Evolutionary conservation across 225 moss, liverwort and hornwort genomes (phyloP).

Genomic region (Marchantia polymorpha): DNA sequence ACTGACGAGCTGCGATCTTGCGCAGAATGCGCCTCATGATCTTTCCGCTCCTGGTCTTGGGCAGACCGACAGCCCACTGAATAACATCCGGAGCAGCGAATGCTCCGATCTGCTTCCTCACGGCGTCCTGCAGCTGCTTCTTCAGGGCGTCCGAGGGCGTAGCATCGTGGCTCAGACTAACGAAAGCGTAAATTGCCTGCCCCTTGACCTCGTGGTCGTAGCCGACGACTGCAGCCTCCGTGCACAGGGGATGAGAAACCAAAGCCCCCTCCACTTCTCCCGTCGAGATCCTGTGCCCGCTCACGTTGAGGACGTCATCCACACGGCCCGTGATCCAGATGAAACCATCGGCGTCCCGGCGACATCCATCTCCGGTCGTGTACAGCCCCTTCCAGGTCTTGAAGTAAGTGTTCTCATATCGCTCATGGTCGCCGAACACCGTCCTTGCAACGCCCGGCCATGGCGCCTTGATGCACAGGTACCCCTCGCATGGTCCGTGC

Average conservation of each 20-base stretch:
- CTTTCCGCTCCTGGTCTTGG: constrained; percentile 81
- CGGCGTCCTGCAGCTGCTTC: constrained; percentile 54
- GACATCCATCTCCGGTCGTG: constrained; percentile 81
- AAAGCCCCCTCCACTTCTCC: constrained; percentile 86
- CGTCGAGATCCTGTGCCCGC: constrained; percentile 88
- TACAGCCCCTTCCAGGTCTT: constrained; percentile 60
- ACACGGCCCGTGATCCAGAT: constrained; percentile 78
- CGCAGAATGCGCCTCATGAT: constrained; percentile 78
- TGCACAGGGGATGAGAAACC: constrained; percentile 56
- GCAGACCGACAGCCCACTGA: constrained; percentile 70
- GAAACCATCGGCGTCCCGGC: constrained; percentile 60
- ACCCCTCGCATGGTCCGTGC: constrained; percentile 61
- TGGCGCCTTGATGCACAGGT: constrained; percentile 65
- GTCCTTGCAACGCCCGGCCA: constrained; percentile 84
- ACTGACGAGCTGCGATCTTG: constrained; percentile 71
- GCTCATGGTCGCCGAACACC: constrained; percentile 63
- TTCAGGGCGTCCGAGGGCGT: constrained; percentile 58
- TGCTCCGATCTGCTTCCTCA: constrained; percentile 74
- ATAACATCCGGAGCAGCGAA: constrained; percentile 70
- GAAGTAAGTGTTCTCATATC: constrained; percentile 70
- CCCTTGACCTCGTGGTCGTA: constrained; percentile 83
- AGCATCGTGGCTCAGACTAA: constrained; percentile 51
- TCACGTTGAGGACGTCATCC: constrained; percentile 78
- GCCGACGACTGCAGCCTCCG: constrained; percentile 82
- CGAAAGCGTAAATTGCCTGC: constrained; percentile 77